These are phyloP conservation scores for Ramaria sp. DNA, from an alignment of 768 basidiomycete genomes.

Conservation along the genomic window DNA sequence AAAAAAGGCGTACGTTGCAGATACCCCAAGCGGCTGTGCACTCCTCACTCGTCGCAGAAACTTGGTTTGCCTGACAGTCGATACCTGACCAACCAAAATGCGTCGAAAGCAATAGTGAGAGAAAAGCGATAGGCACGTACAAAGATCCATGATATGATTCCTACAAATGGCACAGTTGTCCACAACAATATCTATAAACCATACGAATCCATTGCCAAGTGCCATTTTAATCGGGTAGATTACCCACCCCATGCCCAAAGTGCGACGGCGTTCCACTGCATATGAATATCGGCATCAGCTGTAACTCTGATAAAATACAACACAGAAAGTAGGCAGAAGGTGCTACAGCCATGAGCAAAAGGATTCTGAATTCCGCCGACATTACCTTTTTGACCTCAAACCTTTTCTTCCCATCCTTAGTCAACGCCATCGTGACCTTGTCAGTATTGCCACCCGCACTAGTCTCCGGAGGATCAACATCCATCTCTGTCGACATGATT, in stretches of 20 bases:
- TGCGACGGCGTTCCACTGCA: conserved; percentile 96
- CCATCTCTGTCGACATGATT: conserved; percentile 49
- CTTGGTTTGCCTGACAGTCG: conserved; percentile 98
- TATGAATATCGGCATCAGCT: background rate
- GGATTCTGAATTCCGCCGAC: background rate
- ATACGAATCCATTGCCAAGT: background rate
- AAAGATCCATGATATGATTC: conserved; percentile 99
- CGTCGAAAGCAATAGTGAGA: conserved; percentile 8
- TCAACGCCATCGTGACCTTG: conserved; percentile 40
- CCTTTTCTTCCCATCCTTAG: conserved; percentile 60
- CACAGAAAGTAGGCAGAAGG: background rate
- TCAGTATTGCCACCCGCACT: conserved; percentile 24
- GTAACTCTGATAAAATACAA: too few species aligned
- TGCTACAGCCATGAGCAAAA: too few species aligned
- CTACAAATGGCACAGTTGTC: conserved; percentile 99
- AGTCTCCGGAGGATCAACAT: conserved; percentile 53
- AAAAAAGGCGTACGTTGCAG: conserved; percentile 64
- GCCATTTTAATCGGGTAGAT: background rate
- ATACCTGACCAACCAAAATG: conserved; percentile 52
- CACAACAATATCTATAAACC: conserved; percentile 80
- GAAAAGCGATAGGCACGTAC: conserved; percentile 35
- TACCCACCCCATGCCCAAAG: conserved; percentile 95
- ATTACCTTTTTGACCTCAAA: conserved; percentile 98
- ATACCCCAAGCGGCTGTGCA: conserved; percentile 99
- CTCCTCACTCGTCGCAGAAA: conserved; percentile 92